phyloP scores from a whole-genome alignment of 2,329 filamentous ascomycete species.

The Camptophora hylomeconis region DNA sequence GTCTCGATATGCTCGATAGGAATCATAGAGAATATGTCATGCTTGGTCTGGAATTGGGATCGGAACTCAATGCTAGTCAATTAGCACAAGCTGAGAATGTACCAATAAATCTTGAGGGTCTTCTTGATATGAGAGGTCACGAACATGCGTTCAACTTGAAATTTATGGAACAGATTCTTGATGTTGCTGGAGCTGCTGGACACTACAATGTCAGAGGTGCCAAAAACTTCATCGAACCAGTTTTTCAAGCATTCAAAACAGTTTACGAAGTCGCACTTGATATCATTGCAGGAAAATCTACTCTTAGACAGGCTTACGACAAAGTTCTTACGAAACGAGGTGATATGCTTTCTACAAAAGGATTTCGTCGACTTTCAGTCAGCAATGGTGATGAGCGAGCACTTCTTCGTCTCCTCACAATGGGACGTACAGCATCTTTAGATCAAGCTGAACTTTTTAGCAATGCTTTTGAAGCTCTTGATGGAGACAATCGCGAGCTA shows the following conservation, averaged over 20 bases:
- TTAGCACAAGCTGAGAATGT: slow-evolving; percentile 27
- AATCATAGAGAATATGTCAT: slow-evolving; percentile 19
- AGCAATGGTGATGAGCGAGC: slow-evolving; percentile 20
- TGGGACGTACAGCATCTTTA: slow-evolving; percentile 23
- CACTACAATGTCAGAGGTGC: slow-evolving; percentile 23
- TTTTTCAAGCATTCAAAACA: slow-evolving; percentile 22
- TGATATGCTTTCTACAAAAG: slow-evolving; percentile 17
- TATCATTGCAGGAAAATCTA: slow-evolving; percentile 18
- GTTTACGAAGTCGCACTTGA: slow-evolving; percentile 20
- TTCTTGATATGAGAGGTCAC: slow-evolving; percentile 17
- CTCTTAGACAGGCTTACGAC: slow-evolving; percentile 22
- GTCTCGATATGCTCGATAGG: slow-evolving; percentile 18
- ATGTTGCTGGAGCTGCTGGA: slow-evolving; percentile 26
- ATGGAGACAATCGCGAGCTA: slow-evolving; percentile 9
- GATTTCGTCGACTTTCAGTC: slow-evolving; percentile 20
- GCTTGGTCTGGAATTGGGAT: slow-evolving; percentile 23
- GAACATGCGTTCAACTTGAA: slow-evolving; percentile 22
- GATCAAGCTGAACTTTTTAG: slow-evolving; percentile 21
- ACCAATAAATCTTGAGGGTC: slow-evolving; percentile 19
- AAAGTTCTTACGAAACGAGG: slow-evolving; percentile 21
- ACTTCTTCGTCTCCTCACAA: slow-evolving; percentile 25
- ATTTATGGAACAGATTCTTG: slow-evolving; percentile 26
- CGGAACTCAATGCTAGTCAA: slow-evolving; percentile 26
- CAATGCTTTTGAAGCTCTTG: slow-evolving; percentile 18
- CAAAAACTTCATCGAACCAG: slow-evolving; percentile 22